Evolutionary conservation across 495 filamentous ascomycete species (phyloP), one percentile per base, ranked within the genome.

Genomic region (Aspergillus conjunctus): DNA sequence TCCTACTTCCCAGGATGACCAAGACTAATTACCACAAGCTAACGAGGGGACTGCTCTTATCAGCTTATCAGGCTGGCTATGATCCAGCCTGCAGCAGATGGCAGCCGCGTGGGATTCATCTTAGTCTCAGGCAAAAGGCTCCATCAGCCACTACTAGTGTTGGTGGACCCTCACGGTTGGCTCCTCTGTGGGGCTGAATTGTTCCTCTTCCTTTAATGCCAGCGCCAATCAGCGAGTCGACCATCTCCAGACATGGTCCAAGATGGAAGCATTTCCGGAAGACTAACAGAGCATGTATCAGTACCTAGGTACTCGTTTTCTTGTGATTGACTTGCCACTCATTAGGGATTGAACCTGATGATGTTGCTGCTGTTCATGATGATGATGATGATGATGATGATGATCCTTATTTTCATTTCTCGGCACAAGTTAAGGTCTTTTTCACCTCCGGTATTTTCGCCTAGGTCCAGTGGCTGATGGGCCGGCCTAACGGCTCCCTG

Each of bases 51-150:
- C 10, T 22, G n/a, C 48, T 63, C 62, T 63, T 64, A 67, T 69
- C 67, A 64, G 58, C 70, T 70, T 70, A 70, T 70, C 68, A 54
- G 41, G 51, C 41, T 11, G 43, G 44, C n/a, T n/a, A n/a, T n/a
- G 49, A 59, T 37, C 51, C 61, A 56, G 56, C 49, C 44, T 11
- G n/a, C 7, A 17, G 15, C 43, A 46, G 15, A 46, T 66, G n/a
- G 63, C 49, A 60, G 49, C 56, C 60, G 59, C 58, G 64, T 61
- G 56, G 54, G 59, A 60, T 48, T 8, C 17, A 48, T 18, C 4
- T 48, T 48, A 48, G 44, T 21, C n/a, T 48, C n/a, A 20, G 20
- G n/a, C n/a, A 18, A 11, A 48, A 48, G 21, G 44, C 44, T 21
- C 49, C 49, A 51, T 51, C 51, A 51, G 49, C 48, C 58, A 60